A percentile compares a stretch with the other conserved stretches of the same genome.
Evolutionary conservation across 768 basidiomycete species (phyloP).

Genomic region (Leccinum incarnatum): DNA sequence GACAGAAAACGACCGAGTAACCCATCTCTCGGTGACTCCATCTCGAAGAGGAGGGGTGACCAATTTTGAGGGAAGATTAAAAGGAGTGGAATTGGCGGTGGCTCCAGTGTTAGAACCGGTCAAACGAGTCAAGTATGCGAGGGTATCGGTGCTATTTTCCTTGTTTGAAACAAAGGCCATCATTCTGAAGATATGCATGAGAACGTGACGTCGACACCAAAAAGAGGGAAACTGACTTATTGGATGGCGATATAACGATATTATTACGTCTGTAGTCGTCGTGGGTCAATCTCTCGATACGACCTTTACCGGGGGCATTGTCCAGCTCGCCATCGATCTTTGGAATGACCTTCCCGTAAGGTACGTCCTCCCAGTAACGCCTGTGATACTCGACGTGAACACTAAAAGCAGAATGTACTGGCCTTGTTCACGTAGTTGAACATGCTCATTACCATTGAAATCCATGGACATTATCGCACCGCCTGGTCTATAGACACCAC

Average conservation of each 20-base stretch:
- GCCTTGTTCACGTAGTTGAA: slow-evolving; percentile 28
- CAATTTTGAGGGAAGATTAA: slow-evolving; percentile 33
- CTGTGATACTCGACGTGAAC: slow-evolving; percentile 14
- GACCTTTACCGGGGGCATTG: slow-evolving; percentile 38
- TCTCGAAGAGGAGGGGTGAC: slow-evolving; percentile 33
- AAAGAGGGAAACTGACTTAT: slow-evolving; percentile 28
- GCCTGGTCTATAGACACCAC: slow-evolving; percentile 35
- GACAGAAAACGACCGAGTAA: slow-evolving; percentile 33
- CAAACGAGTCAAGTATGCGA: slow-evolving; percentile 36
- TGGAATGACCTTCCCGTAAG: slow-evolving; percentile 27
- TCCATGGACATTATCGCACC: slow-evolving; percentile 41
- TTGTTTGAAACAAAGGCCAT: slow-evolving; percentile 41
- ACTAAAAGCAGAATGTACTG: background rate
- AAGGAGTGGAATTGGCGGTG: slow-evolving; percentile 24
- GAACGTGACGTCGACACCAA: background rate
- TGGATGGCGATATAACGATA: slow-evolving; percentile 33
- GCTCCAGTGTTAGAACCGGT: slow-evolving; percentile 33
- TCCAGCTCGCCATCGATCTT: slow-evolving; percentile 37
- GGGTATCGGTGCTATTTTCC: slow-evolving; percentile 37
- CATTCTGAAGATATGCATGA: slow-evolving; percentile 24
- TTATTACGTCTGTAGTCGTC: slow-evolving; percentile 33
- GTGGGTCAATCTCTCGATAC: slow-evolving; percentile 42
- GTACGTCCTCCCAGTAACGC: slow-evolving; percentile 43
- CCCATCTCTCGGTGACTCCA: slow-evolving; percentile 34
- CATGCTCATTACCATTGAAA: slow-evolving; percentile 39